phyloP scores from a whole-genome alignment of 2,329 filamentous ascomycete species.

The Ascochyta viciae-villosae region DNA sequence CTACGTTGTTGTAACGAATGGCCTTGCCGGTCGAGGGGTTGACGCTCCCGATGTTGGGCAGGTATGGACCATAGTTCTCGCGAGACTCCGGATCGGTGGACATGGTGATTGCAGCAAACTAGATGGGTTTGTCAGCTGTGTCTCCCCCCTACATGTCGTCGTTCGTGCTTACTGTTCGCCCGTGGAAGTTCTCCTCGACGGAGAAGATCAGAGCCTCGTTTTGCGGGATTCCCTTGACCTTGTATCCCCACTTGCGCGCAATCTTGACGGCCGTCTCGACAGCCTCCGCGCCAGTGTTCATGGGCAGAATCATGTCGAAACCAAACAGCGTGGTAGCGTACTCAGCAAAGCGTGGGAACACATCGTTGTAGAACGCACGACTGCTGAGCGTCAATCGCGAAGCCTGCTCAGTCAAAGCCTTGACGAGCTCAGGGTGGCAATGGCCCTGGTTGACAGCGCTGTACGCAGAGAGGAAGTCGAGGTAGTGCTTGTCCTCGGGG shows the following conservation, averaged over 20 bases:
- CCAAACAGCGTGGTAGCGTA: conserved; percentile 89
- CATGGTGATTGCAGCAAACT: conserved; percentile 95
- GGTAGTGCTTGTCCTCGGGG: conserved; percentile 87
- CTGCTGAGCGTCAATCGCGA: conserved; percentile 89
- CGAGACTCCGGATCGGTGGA: conserved; percentile 95
- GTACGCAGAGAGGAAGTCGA: conserved; percentile 98
- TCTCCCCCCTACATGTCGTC: background rate
- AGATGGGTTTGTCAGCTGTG: conserved; percentile 20
- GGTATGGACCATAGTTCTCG: conserved; percentile 95
- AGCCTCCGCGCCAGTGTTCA: conserved; percentile 97
- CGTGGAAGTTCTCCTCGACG: conserved; percentile 93
- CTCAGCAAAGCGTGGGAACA: conserved; percentile 94
- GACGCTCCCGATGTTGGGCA: conserved; percentile 82
- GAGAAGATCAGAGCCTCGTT: conserved; percentile 85
- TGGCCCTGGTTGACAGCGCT: conserved; percentile 98
- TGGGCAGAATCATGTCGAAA: conserved; percentile 97
- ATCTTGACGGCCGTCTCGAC: conserved; percentile 97
- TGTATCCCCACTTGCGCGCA: conserved; percentile 97
- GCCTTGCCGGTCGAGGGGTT: conserved; percentile 77
- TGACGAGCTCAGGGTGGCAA: conserved; percentile 94
- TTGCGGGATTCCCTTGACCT: conserved; percentile 86
- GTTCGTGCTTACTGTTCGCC: conserved; percentile 74
- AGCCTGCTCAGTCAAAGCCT: conserved; percentile 88
- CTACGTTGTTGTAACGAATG: conserved; percentile 86
- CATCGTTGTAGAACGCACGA: conserved; percentile 96